Percentiles rank a stretch among this genome's conserved stretches.
These are phyloP conservation scores for Salvia rosmarinus DNA, from an alignment of 257 asterid species.

Conservation along the genomic window DNA sequence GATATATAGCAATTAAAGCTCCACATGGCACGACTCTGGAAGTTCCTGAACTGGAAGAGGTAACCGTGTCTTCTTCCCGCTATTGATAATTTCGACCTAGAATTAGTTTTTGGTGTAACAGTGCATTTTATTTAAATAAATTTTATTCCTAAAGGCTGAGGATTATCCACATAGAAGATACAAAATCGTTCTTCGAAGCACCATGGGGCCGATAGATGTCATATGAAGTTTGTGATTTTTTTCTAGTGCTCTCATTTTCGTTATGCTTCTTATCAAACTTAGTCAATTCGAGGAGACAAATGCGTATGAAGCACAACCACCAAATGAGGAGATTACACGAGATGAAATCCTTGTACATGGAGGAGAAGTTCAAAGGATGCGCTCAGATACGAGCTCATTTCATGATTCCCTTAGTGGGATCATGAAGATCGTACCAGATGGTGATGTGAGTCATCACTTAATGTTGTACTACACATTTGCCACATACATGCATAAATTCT, in stretches of 20 bases:
- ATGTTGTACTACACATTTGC: too few relatives aligned
- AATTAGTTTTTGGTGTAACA: not conserved
- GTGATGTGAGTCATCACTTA: slow-evolving; percentile 59
- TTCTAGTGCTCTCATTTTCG: not conserved
- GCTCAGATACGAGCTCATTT: slow-evolving; percentile 57
- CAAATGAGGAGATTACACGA: slow-evolving; percentile 47
- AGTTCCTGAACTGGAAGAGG: slow-evolving; percentile 89
- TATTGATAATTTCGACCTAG: not conserved
- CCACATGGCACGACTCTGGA: slow-evolving; percentile 85
- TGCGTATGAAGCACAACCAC: slow-evolving; percentile 49
- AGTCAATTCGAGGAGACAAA: slow-evolving; percentile 73
- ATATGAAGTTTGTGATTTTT: not conserved
- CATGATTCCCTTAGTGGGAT: slow-evolving; percentile 67
- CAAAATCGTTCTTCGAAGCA: slow-evolving; percentile 69
- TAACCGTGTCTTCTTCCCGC: slow-evolving; percentile 25
- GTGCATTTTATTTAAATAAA: not conserved
- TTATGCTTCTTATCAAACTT: slow-evolving; percentile 17
- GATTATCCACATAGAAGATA: slow-evolving; percentile 86
- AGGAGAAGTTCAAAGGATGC: slow-evolving; percentile 44
- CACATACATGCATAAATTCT: too few relatives aligned
- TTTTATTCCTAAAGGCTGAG: slow-evolving; percentile 53
- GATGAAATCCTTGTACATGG: slow-evolving; percentile 43
- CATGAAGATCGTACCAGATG: slow-evolving; percentile 75
- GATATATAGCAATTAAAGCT: slow-evolving; percentile 85
- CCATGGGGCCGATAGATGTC: slow-evolving; percentile 82